Percentiles rank a stretch among this genome's conserved stretches.
Evolutionary conservation across 345 rosid species (phyloP).

Genomic region (Psidium friedrichsthalianum): DNA sequence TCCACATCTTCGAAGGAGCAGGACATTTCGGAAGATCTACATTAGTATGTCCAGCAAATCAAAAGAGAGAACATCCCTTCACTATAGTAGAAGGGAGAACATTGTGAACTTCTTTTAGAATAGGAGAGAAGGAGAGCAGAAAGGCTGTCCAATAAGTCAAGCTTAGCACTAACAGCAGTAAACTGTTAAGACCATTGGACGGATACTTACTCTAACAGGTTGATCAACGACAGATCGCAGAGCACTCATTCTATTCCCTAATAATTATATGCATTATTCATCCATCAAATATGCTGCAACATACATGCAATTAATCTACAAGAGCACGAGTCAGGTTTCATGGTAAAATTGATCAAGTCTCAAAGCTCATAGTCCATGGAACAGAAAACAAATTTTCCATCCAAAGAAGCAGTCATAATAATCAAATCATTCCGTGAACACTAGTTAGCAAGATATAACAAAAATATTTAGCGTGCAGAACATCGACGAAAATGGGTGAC

Average conservation of each 20-base stretch:
- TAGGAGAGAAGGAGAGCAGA: neutral
- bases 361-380: neutral
- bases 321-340: neutral
- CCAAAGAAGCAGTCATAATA: neutral
- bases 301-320: neutral
- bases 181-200: neutral
- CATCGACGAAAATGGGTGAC: neutral
- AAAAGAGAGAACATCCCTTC: neutral
- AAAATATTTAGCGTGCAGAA: neutral
- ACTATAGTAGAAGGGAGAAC: neutral
- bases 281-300: neutral
- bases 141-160: neutral
- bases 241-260: neutral
- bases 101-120: neutral
- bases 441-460: neutral
- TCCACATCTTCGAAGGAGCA: neutral
- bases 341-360: neutral
- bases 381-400: neutral
- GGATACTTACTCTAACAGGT: neutral
- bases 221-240: neutral
- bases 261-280: neutral
- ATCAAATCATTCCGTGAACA: neutral
- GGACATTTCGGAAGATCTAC: neutral
- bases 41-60: neutral
- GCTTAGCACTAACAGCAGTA: neutral